These are phyloP conservation scores for Mortierella hygrophila DNA, from an alignment of 192 early-diverging fungal species.

Conservation along the genomic window DNA sequence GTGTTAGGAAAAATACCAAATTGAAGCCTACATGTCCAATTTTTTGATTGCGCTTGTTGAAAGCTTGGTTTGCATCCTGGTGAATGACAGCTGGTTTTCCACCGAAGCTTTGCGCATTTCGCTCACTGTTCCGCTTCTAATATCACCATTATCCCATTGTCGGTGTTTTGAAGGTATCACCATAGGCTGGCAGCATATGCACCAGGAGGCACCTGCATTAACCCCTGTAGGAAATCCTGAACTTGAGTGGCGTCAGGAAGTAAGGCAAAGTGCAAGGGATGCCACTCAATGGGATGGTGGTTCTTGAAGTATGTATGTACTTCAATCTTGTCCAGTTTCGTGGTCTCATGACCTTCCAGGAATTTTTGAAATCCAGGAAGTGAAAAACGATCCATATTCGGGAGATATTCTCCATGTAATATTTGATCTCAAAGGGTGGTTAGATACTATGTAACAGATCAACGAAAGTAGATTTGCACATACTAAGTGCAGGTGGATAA, in stretches of 20 bases:
- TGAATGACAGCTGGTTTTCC: conserved; percentile 7
- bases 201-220: conserved; percentile 8
- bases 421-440: conserved; percentile 9
- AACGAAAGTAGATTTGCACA: not conserved
- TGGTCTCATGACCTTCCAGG: not conserved
- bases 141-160: not conserved
- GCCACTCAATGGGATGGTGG: conserved; percentile 6
- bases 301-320: conserved; percentile 15
- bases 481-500: not conserved
- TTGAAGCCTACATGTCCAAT: conserved; percentile 6
- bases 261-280: conserved; percentile 13
- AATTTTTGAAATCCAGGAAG: too few species aligned
- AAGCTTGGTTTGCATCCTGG: conserved; percentile 1
- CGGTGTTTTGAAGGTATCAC: conserved; percentile 3
- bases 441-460: not conserved
- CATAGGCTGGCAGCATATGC: conserved; percentile 9
- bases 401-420: conserved; percentile 3
- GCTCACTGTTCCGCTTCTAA: not conserved
- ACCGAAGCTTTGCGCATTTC: conserved; percentile 10
- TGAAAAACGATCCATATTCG: conserved; percentile 9
- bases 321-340: conserved; percentile 10
- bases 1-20: not conserved
- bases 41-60: conserved; percentile 6
- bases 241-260: not conserved
- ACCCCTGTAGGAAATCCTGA: conserved; percentile 13